Evolutionary conservation across 225 moss, liverwort and hornwort genomes (phyloP), one percentile per base, ranked within the genome.

Genomic region (Ulota crispa): DNA sequence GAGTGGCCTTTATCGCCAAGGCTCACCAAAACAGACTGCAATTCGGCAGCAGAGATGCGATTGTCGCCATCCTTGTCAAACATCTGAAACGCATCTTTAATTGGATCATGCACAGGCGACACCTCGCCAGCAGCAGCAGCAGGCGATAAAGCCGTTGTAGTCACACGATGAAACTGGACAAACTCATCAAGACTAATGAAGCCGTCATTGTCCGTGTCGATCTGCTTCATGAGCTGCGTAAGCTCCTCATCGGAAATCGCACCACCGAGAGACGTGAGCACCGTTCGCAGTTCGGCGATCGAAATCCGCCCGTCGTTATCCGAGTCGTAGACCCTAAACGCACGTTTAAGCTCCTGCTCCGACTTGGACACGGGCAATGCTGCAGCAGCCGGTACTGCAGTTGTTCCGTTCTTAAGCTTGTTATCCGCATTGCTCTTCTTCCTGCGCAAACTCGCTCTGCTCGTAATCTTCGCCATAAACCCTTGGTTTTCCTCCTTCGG

Each of bases 31-130:
- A 91, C 85, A 3, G 87, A 74, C 54, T 91, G 88, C 83, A 91
- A 88, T 61, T 91, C 85, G 5, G 23, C 50, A 18, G 88, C 88
- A 1, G 86, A 89, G 2, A 91, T 91, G 7, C 69, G 81, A 15
- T 7, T 72, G 4, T 91, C 83, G 4, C 88, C 88, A 78, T 91
- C 85, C 81, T 89, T 89, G 55, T 91, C 88, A 54, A 91, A 91
- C 75, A 65, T 81, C 20, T 73, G 64, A 78, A 91, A 91, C 2
- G 91, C 88, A 41, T 85, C 85, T 53, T 83, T 75, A 41, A 87
- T 68, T 7, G 83, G 76, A 63, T 91, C 91, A 54, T 73, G 84
- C 9, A 62, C 36, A 16, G 83, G 76, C 3, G 85, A 81, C 50
- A 78, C 30, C 37, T 53, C 73, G 8, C 72, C 76, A 39, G 39